Evolutionary conservation across 1,139 yeast species (phyloP).

Genomic region (Candida anutae): DNA sequence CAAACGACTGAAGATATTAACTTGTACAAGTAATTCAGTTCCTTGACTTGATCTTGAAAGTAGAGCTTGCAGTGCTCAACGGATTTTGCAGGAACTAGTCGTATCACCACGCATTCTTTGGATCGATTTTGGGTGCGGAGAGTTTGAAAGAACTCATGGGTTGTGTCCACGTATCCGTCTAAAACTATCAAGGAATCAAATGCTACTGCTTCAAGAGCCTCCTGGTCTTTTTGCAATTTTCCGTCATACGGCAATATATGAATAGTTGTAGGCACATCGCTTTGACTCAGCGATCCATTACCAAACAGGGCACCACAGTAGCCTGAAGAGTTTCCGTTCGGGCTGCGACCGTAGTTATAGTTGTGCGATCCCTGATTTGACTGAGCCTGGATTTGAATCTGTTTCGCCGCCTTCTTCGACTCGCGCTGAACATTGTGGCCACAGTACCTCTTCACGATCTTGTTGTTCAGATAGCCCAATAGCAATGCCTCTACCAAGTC

Average conservation of each 20-base stretch:
- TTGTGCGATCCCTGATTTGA: too few relatives aligned
- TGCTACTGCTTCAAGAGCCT: constrained; percentile 16
- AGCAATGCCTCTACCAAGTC: constrained; percentile 76
- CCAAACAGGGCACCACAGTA: constrained; percentile 6
- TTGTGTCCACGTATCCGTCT: constrained; percentile 58
- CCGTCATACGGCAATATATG: constrained; percentile 42
- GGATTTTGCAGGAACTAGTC: constrained; percentile 70
- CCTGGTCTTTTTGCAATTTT: constrained; percentile 20
- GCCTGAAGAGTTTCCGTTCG: constrained; percentile 6
- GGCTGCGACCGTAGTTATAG: constrained; percentile 5
- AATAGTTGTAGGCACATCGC: too few relatives aligned
- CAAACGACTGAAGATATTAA: constrained; percentile 81
- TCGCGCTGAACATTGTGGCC: constrained; percentile 49
- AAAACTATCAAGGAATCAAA: constrained; percentile 63
- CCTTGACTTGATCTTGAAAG: constrained; percentile 17
- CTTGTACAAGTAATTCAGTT: constrained; percentile 47
- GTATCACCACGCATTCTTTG: constrained; percentile 41
- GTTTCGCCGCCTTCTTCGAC: constrained; percentile 17
- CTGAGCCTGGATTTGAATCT: too few relatives aligned
- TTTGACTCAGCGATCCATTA: too few relatives aligned
- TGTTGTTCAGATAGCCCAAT: constrained; percentile 57
- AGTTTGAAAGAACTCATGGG: constrained; percentile 18
- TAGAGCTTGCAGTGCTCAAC: constrained; percentile 63
- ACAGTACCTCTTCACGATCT: constrained; percentile 51
- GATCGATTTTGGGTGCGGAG: constrained; percentile 26